These are phyloP conservation scores for Candida qinlingensis DNA, from an alignment of 805 yeast species.

Conservation along the genomic window DNA sequence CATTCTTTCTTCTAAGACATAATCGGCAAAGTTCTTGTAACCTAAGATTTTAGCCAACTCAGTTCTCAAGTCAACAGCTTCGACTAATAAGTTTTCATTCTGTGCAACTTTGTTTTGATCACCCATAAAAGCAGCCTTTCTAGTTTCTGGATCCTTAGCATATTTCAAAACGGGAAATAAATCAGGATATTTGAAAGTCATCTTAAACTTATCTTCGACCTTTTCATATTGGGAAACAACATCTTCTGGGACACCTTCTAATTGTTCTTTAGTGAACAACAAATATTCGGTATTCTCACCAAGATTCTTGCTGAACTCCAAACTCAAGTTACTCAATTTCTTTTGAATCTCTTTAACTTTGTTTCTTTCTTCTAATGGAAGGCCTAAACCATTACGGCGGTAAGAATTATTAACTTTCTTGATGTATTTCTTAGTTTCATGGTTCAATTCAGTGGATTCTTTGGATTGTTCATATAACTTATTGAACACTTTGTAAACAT, in stretches of 20 bases:
- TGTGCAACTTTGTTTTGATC: constrained; percentile 64
- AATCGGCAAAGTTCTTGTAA: constrained; percentile 63
- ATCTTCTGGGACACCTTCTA: constrained; percentile 69
- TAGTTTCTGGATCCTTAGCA: constrained; percentile 57
- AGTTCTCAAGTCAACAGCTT: constrained; percentile 58
- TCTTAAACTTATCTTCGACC: constrained; percentile 39
- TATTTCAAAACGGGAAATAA: constrained; percentile 70
- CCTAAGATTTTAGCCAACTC: constrained; percentile 61
- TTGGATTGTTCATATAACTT: constrained; percentile 39
- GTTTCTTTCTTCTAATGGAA: constrained; percentile 49
- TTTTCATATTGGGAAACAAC: constrained; percentile 53
- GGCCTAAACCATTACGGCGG: constrained; percentile 64
- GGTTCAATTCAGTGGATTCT: constrained; percentile 31
- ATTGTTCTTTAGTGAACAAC: constrained; percentile 55
- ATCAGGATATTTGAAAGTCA: constrained; percentile 82
- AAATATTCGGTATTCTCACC: constrained; percentile 66
- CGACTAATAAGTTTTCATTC: constrained; percentile 54
- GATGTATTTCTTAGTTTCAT: constrained; percentile 53
- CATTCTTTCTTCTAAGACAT: constrained; percentile 71
- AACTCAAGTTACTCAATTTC: constrained; percentile 49
- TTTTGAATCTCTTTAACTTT: constrained; percentile 54
- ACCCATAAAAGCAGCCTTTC: constrained; percentile 60
- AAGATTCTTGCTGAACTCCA: constrained; percentile 57
- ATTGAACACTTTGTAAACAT: constrained; percentile 56
- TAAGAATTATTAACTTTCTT: constrained; percentile 52